Base-by-base conservation (phyloP, 176 grass and related monocot species). In the Typha latifolia region DNA sequence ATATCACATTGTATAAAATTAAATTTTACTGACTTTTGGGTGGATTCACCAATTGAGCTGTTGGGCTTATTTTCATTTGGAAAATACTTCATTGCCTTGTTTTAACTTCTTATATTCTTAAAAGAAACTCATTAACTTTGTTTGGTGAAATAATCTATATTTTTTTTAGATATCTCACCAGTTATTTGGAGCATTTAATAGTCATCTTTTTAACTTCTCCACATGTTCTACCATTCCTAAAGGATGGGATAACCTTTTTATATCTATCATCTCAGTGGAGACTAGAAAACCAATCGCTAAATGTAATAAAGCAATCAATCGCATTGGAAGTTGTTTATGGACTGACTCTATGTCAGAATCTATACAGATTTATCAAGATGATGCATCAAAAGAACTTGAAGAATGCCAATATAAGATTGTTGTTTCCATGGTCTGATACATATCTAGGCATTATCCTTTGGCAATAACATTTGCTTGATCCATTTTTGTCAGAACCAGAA, bases 181-280 rank as follows among this genome's bases (percentile, higher is more conserved):
- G 27, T 3, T 59, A 12, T 19, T 59, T 59, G 37, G 37, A 43
- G 37, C 15, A 59, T 59, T 11, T 14, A 19, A 0, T 59, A 59
- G 18, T 21, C 20, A 19, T 59, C 53, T 59, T 59, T 22, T 16
- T 29, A 22, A 59, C 53, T 59, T 72, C 27, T 62, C 48, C 16
- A 15, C 31, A 47, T 15, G 70, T 85, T 82, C 65, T 80, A 71
- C 78, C 85, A 81, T 97, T 63, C 94, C 93, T 70, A 79, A 85
- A 76, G 88, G 90, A 84, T 97, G 85, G 80, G 93, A 97, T 23
- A 91, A 79, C 66, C 77, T 97, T 51, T 79, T 86, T 55, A 47
- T 97, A 65, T 90, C 94, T 9, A 82, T 90, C 49, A 61, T 92
- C 27, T 86, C 57, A 66, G 73, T 82, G 29, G 81, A 82, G 63